Percentiles rank a stretch among this genome's conserved stretches.
phyloP scores from a whole-genome alignment of 208 protist genomes.

The Perkinsela sp. region DNA sequence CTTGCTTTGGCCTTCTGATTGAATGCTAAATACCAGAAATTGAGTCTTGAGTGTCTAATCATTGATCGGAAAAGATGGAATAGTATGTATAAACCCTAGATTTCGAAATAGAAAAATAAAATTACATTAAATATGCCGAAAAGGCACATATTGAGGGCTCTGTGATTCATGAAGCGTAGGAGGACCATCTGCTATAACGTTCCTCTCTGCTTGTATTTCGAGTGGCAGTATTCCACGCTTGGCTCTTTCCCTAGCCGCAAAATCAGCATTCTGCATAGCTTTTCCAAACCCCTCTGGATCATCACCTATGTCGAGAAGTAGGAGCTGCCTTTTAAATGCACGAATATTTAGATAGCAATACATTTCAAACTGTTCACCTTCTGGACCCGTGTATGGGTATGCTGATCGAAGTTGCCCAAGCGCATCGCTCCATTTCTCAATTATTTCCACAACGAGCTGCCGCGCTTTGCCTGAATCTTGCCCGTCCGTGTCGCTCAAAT shows the following conservation, averaged over 20 bases:
- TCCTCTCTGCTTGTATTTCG: constrained; percentile 10
- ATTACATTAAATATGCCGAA: neutral
- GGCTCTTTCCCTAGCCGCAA: constrained; percentile 18
- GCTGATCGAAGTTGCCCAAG: constrained; percentile 27
- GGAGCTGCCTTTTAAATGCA: constrained; percentile 29
- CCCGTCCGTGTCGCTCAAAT: constrained; percentile 20
- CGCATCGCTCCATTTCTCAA: constrained; percentile 2
- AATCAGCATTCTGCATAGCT: constrained; percentile 18
- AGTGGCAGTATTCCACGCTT: constrained; percentile 24
- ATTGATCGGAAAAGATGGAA: neutral
- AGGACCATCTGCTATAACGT: neutral
- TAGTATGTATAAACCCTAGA: too few relatives aligned
- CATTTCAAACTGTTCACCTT: constrained; percentile 43
- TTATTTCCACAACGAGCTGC: constrained; percentile 1
- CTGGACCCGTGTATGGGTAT: constrained; percentile 31
- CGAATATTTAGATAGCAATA: constrained; percentile 44
- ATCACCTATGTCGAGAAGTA: constrained; percentile 41
- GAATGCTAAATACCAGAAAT: constrained; percentile 18
- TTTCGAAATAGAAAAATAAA: too few relatives aligned
- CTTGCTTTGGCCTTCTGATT: constrained; percentile 52
- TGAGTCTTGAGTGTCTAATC: neutral
- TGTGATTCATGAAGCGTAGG: neutral
- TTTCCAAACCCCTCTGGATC: constrained; percentile 16
- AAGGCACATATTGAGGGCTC: neutral
- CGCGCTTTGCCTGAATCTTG: neutral